Conservation (phyloP, 768 basidiomycete genomes). For the Phanerodontia chrysosporium region DNA sequence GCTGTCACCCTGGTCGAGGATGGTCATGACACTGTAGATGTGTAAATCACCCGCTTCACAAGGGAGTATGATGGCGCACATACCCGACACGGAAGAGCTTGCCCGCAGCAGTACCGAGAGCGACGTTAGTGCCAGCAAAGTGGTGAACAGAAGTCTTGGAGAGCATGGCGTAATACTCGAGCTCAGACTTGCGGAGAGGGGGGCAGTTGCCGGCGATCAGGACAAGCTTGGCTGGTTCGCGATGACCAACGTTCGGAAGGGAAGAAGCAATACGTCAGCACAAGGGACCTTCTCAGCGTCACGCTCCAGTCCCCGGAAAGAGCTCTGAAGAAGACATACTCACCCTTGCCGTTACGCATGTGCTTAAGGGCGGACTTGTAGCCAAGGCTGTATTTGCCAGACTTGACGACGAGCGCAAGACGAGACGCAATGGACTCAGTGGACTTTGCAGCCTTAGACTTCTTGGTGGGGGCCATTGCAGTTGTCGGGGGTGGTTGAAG, state of each 20-base stretch:
- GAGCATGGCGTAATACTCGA: conserved; percentile 99
- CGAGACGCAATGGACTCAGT: conserved; percentile 91
- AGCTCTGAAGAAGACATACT: conserved; percentile 40
- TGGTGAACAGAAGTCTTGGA: conserved; percentile 99
- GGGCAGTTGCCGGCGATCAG: conserved; percentile 99
- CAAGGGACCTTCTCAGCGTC: conserved; percentile 99
- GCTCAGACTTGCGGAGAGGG: conserved; percentile 96
- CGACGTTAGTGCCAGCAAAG: conserved; percentile 95
- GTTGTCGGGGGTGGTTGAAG: conserved; percentile 16
- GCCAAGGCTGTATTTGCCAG: conserved; percentile 94
- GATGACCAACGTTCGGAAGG: conserved; percentile 13
- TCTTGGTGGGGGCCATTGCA: conserved; percentile 91
- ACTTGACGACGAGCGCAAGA: conserved; percentile 96
- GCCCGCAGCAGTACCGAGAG: conserved; percentile 97
- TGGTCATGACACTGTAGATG: conserved; percentile 85
- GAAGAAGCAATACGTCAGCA: conserved; percentile 46
- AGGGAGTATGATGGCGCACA: too few relatives aligned
- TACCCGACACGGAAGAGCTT: conserved; percentile 98
- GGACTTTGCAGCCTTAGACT: conserved; percentile 90
- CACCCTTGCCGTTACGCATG: conserved; percentile 97
- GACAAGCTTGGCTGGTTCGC: conserved; percentile 84
- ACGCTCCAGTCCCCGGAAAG: conserved; percentile 92
- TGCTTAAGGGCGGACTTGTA: conserved; percentile 99
- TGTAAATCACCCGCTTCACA: too few relatives aligned
- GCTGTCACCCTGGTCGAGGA: conserved; percentile 93